A percentile compares a stretch with the other conserved stretches of the same genome.
Conservation (phyloP, 495 filamentous ascomycete genomes). For the Thozetella sp. region DNA sequence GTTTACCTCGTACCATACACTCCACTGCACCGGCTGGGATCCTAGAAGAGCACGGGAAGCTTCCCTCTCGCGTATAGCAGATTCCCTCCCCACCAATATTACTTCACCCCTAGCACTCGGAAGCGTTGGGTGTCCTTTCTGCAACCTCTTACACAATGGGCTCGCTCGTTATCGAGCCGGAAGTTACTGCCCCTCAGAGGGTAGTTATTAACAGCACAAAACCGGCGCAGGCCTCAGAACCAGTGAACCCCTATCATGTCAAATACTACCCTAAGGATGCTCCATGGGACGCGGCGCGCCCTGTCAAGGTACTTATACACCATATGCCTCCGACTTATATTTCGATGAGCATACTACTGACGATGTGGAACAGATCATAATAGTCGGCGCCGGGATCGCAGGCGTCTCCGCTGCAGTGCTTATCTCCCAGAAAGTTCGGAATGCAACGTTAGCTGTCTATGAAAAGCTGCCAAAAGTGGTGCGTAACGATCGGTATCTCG, state of each 20-base stretch:
- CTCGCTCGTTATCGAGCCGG: neutral
- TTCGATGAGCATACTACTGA: neutral
- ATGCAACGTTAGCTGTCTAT: conserved; percentile 52
- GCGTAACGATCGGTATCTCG: conserved; percentile 15
- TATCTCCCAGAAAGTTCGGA: conserved; percentile 48
- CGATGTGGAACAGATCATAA: conserved; percentile 32
- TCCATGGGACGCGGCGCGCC: neutral
- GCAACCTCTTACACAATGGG: neutral
- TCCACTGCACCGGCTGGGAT: no score
- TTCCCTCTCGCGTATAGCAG: no score
- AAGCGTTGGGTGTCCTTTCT: neutral
- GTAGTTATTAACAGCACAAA: neutral
- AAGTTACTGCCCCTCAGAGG: neutral
- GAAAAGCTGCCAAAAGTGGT: conserved; percentile 58
- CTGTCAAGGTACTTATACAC: neutral
- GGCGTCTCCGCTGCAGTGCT: conserved; percentile 50
- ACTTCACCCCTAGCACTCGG: neutral
- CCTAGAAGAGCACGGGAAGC: no score
- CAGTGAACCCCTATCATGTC: neutral
- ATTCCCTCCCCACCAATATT: no score
- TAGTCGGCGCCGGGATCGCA: conserved; percentile 52
- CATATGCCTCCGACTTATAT: neutral
- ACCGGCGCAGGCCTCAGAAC: neutral
- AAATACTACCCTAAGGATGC: neutral
- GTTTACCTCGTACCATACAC: neutral